Conservation (phyloP, 2,329 filamentous ascomycete species). For the Arthrobotrys iridis region DNA sequence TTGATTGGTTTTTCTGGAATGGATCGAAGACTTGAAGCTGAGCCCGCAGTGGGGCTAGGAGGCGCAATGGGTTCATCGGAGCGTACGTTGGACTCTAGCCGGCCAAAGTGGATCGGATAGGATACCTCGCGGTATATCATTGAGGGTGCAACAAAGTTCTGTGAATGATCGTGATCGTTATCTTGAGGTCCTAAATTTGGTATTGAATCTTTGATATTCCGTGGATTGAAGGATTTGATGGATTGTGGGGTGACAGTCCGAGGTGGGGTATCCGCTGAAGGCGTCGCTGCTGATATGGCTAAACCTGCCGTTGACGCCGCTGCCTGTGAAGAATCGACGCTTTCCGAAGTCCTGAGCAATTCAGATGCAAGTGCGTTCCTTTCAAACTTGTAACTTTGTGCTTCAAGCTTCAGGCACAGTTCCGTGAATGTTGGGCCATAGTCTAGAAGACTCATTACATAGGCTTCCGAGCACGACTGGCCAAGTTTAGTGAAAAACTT, state of each 20-base stretch:
- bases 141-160: constrained; percentile 38
- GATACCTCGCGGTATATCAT: constrained; percentile 41
- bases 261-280: not conserved
- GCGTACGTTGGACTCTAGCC: constrained; percentile 32
- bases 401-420: constrained; percentile 35
- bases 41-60: not conserved
- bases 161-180: constrained; percentile 1
- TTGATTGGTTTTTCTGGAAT: constrained; percentile 9
- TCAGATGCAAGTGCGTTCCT: constrained; percentile 32
- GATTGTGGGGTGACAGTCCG: constrained; percentile 26
- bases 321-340: not conserved
- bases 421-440: constrained; percentile 34
- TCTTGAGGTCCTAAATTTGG: constrained; percentile 14
- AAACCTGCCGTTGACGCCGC: not conserved
- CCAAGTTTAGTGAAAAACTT: constrained; percentile 14
- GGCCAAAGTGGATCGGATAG: constrained; percentile 8
- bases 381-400: constrained; percentile 37
- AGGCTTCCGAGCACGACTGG: constrained; percentile 21
- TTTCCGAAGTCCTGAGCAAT: constrained; percentile 28
- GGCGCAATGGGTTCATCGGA: not conserved
- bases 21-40: not conserved
- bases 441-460: constrained; percentile 23
- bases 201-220: constrained; percentile 48
- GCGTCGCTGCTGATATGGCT: constrained; percentile 34
- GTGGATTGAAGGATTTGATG: constrained; percentile 45